Conservation (phyloP, 257 asterid genomes). For the Thymus quinquecostatus region DNA sequence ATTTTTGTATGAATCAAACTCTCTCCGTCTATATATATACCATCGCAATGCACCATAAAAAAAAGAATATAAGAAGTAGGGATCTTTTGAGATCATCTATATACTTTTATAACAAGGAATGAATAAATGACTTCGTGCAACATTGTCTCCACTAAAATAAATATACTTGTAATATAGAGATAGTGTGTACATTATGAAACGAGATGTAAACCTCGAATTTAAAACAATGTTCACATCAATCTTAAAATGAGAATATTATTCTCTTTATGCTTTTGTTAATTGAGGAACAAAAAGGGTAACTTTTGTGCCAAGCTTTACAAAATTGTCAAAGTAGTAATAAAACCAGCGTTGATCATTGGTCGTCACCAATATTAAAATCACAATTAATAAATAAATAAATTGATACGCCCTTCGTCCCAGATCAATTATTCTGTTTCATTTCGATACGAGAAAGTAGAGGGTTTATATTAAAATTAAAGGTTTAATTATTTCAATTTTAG, state of each 20-base stretch:
- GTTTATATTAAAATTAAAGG: too few species aligned
- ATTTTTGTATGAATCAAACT: too few species aligned
- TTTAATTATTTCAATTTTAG: too few species aligned
- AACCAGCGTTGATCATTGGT: not conserved
- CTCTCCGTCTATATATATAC: too few species aligned
- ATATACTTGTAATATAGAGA: too few species aligned
- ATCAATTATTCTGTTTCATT: too few species aligned
- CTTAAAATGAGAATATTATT: not conserved
- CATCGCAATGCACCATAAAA: not conserved
- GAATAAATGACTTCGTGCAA: not conserved
- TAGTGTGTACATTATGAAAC: not conserved
- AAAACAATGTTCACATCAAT: too few species aligned
- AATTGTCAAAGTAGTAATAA: slow-evolving; percentile 6
- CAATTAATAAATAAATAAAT: too few species aligned
- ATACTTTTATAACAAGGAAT: not conserved
- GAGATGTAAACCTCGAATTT: not conserved
- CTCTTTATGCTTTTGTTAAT: slow-evolving; percentile 21
- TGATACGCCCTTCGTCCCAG: too few species aligned
- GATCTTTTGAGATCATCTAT: not conserved
- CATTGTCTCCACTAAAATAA: not conserved
- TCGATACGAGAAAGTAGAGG: too few species aligned
- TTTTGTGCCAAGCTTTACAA: slow-evolving; percentile 22
- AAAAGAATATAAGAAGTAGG: not conserved
- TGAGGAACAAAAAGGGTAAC: slow-evolving; percentile 5
- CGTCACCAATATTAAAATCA: not conserved